Base-by-base conservation (phyloP, 192 early-diverging fungal species). In the Mortierella antarctica region DNA sequence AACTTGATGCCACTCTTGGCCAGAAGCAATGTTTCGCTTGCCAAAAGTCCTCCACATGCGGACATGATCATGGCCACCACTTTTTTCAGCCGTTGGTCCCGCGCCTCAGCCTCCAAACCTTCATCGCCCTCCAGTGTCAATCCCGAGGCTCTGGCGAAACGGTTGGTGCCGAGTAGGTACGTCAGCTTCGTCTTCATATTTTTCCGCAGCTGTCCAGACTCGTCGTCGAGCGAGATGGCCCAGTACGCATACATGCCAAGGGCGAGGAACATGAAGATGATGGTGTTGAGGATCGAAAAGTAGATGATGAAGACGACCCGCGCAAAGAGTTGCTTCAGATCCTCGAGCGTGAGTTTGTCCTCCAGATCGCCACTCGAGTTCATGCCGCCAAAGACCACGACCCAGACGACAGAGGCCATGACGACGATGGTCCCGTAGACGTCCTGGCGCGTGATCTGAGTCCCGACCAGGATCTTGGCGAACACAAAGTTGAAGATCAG, bases 401-500 rank as follows among this genome's bases (percentile, higher is more conserved):
- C 83, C 89, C 89, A 90, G 51, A 88, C 70, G 11, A 90, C 89
- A 20, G 83, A 84, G 20, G 73, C 64, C 62, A 90, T 79, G 44
- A 90, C 87, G 10, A 90, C 83, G 46, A 86, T 71, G 10, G 89
- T 90, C 5, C 89, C 89, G 40, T 85, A 67, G 40, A 88, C 77
- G 71, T 90, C 86, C 57, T 81, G 72, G 21, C 70, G 64, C 39
- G 86, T 85, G 52, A 90, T 90, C 39, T 79, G 60, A 12, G 89
- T 90, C 21, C 82, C 82, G 17, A 90, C 87, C n/a, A 90, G 65
- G 48, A 87, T 79, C 68, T 84, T 87, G 17, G 89, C 89, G 79
- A 90, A 90, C 17, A 90, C 55, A 61, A 88, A 90, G 65, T 90
- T 90, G 73, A 86, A 90, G 62, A 90, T 88, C 54, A 90, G 67